Evolutionary conservation across 371 early-diverging fungal species (phyloP).

Genomic region (Parasitella parasitica): DNA sequence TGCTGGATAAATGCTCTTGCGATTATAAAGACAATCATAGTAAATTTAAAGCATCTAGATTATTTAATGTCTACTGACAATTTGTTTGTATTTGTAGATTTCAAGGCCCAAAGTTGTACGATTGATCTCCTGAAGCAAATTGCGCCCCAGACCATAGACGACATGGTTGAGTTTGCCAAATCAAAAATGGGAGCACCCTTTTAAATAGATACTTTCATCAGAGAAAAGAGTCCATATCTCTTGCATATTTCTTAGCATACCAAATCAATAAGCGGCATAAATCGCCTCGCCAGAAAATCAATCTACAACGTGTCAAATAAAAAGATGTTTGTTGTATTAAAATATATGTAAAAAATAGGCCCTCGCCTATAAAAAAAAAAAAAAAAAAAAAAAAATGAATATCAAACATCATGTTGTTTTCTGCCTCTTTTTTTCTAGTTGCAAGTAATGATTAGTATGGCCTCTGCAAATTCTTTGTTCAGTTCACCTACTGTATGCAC

Average conservation of each 20-base stretch:
- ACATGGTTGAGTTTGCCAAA: slow-evolving; percentile 20
- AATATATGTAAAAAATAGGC: background rate
- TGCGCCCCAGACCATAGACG: slow-evolving; percentile 10
- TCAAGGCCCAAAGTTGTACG: slow-evolving; percentile 28
- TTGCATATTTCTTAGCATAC: background rate
- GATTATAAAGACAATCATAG: slow-evolving; percentile 24
- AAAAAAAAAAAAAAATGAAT: background rate
- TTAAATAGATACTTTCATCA: background rate
- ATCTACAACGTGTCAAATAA: background rate
- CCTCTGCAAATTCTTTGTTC: background rate
- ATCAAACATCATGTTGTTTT: background rate
- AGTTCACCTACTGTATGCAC: background rate
- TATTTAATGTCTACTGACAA: background rate
- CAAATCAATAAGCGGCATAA: background rate
- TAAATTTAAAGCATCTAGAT: slow-evolving; percentile 7
- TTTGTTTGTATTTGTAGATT: slow-evolving; percentile 12
- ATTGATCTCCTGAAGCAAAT: slow-evolving; percentile 17
- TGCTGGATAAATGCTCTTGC: slow-evolving; percentile 33
- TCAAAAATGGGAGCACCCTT: background rate
- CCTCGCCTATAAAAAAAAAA: background rate
- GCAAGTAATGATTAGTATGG: background rate
- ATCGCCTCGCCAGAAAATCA: background rate
- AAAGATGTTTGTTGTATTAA: background rate
- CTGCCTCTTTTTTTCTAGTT: background rate
- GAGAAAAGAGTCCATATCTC: background rate